Evolutionary conservation across 805 yeast genomes (phyloP).

Genomic region (Clavispora carvajalis): DNA sequence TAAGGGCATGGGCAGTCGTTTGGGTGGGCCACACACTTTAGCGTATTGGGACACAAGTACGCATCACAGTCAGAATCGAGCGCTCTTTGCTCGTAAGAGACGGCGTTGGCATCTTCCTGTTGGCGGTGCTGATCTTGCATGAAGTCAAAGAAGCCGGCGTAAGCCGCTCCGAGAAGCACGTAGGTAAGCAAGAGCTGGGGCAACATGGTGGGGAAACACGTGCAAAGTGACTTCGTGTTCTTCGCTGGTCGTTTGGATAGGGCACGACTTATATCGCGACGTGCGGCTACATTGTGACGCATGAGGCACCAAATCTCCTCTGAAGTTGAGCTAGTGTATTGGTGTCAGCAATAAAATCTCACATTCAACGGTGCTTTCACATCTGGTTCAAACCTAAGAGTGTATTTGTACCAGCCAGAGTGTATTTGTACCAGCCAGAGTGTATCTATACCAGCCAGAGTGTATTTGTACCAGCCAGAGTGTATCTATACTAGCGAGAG

Average conservation of each 20-base stretch:
- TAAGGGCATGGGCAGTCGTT: constrained; percentile 86
- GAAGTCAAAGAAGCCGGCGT: constrained; percentile 34
- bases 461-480: too few relatives aligned
- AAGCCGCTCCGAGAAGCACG: constrained; percentile 12
- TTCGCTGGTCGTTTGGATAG: background rate
- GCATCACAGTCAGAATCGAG: constrained; percentile 47
- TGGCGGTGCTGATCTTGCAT: constrained; percentile 15
- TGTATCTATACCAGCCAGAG: too few relatives aligned
- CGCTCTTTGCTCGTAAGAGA: constrained; percentile 33
- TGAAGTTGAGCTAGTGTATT: too few relatives aligned
- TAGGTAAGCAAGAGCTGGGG: constrained; percentile 5
- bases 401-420: too few relatives aligned
- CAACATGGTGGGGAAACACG: constrained; percentile 3
- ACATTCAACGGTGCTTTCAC: too few relatives aligned
- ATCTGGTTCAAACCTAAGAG: too few relatives aligned
- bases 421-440: too few relatives aligned
- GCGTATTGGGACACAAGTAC: constrained; percentile 80
- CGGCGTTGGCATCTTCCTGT: constrained; percentile 6
- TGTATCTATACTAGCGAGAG: too few relatives aligned
- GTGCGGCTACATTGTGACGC: background rate
- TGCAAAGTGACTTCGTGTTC: background rate
- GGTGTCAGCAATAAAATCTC: too few relatives aligned
- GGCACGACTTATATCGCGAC: background rate
- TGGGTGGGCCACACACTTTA: constrained; percentile 65
- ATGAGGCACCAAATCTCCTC: too few relatives aligned